phyloP scores from a whole-genome alignment of 495 filamentous ascomycete genomes.

The Penicillium soppii region DNA sequence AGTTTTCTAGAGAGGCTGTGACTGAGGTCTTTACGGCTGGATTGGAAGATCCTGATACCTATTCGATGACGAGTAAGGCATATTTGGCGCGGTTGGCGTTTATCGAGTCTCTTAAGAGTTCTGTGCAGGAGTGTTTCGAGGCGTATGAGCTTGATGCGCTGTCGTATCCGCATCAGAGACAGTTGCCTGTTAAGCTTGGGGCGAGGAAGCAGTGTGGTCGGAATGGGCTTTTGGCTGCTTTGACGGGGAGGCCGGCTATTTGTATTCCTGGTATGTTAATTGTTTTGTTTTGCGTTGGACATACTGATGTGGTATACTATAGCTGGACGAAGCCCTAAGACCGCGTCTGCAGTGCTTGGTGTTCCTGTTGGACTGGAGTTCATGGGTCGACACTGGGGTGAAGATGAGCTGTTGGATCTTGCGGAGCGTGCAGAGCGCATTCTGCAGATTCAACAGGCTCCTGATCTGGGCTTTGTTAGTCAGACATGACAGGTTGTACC shows the following conservation, averaged over 20 bases:
- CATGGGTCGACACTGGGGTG: slow-evolving; percentile 52
- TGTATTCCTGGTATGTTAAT: slow-evolving; percentile 49
- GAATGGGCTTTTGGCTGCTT: slow-evolving; percentile 64
- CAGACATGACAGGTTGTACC: no score
- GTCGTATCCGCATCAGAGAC: slow-evolving; percentile 66
- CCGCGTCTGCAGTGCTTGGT: slow-evolving; percentile 48
- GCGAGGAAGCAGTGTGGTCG: slow-evolving; percentile 53
- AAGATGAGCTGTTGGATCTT: slow-evolving; percentile 53
- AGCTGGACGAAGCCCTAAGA: slow-evolving; percentile 46
- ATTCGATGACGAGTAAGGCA: slow-evolving; percentile 40
- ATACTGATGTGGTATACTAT: background rate
- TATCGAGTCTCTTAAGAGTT: slow-evolving; percentile 47
- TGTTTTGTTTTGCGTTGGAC: background rate
- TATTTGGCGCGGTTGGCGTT: slow-evolving; percentile 42
- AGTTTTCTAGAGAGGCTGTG: slow-evolving; percentile 49
- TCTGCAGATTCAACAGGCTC: slow-evolving; percentile 44
- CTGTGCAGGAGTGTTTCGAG: slow-evolving; percentile 48
- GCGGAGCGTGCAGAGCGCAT: slow-evolving; percentile 41
- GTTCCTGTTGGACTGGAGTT: slow-evolving; percentile 67
- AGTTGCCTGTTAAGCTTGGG: slow-evolving; percentile 59
- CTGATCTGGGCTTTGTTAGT: slow-evolving; percentile 33
- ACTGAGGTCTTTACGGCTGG: slow-evolving; percentile 39
- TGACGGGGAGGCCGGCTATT: slow-evolving; percentile 63
- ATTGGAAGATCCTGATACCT: slow-evolving; percentile 18
- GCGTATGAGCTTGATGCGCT: slow-evolving; percentile 52